phyloP scores from a whole-genome alignment of 345 rosid genomes.

The Eucalyptus curtisii region DNA sequence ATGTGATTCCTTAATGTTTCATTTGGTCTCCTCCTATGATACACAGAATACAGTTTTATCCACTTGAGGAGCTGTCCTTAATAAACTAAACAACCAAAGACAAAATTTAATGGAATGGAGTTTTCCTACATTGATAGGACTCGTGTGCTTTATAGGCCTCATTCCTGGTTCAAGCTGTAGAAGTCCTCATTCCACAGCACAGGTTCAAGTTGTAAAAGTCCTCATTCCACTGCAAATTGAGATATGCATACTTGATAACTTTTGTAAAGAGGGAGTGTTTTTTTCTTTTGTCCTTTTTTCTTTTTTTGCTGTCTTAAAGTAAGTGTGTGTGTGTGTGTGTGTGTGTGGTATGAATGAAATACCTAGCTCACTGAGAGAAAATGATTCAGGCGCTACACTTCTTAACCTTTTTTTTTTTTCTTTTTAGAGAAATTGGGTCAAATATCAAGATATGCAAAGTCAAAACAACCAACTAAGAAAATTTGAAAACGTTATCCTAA shows the following conservation, averaged over 20 bases:
- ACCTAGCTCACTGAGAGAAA: too few species aligned
- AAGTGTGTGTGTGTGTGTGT: background rate
- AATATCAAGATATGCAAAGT: background rate
- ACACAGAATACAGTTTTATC: background rate
- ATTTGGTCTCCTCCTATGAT: background rate
- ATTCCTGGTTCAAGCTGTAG: background rate
- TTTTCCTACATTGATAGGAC: background rate
- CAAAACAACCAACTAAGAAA: too few species aligned
- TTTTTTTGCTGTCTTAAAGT: background rate
- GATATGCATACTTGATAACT: background rate
- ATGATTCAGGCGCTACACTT: background rate
- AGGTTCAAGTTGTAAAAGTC: background rate
- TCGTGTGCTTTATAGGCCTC: background rate
- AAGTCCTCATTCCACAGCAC: background rate
- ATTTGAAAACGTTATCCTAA: too few species aligned
- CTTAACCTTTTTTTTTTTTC: too few species aligned
- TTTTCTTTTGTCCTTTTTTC: background rate
- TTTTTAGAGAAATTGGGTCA: background rate
- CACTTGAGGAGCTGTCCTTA: background rate
- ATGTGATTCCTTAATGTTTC: background rate
- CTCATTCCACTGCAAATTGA: background rate
- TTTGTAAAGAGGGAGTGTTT: background rate
- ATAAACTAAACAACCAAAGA: background rate
- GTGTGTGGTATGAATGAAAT: background rate
- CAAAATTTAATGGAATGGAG: background rate